phyloP scores from a whole-genome alignment of 768 basidiomycete species.

The Sutorius australiensis region DNA sequence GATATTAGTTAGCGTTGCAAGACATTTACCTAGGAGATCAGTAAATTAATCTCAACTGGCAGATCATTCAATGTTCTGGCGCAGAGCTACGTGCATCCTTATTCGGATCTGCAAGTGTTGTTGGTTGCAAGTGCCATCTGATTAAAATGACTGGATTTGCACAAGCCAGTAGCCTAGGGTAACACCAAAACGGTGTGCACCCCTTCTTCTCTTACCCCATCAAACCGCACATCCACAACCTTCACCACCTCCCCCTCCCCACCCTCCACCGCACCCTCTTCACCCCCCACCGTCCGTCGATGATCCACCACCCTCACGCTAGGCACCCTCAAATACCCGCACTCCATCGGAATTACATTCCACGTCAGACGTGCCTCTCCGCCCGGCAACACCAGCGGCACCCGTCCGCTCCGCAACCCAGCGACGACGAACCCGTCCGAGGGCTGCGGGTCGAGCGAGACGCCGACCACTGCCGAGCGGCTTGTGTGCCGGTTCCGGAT shows the following conservation, averaged over 20 bases:
- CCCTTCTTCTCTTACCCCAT: constrained; percentile 24
- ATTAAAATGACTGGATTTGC: too few species aligned
- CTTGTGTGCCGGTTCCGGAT: constrained; percentile 63
- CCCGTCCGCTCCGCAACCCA: constrained; percentile 61
- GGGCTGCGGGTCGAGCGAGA: constrained; percentile 67
- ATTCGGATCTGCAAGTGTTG: too few species aligned
- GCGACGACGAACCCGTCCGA: constrained; percentile 78
- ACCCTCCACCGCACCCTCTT: constrained; percentile 26
- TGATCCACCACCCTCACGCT: constrained; percentile 55
- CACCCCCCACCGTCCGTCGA: constrained; percentile 35
- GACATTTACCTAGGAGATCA: too few species aligned
- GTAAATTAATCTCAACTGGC: too few species aligned
- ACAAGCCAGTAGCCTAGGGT: constrained; percentile 1
- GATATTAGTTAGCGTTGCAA: too few species aligned
- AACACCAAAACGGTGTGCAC: constrained; percentile 15
- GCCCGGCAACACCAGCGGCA: constrained; percentile 73
- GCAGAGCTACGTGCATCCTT: too few species aligned
- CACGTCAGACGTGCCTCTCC: constrained; percentile 62
- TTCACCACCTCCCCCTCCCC: constrained; percentile 45
- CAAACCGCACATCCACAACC: constrained; percentile 51
- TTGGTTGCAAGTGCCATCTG: too few species aligned
- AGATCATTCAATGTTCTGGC: too few species aligned
- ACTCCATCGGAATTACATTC: constrained; percentile 71
- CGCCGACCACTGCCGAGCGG: constrained; percentile 63
- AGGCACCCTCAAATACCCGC: constrained; percentile 63